Conservation (phyloP, 2,329 filamentous ascomycete genomes). For the Grosmannia serpens region DNA sequence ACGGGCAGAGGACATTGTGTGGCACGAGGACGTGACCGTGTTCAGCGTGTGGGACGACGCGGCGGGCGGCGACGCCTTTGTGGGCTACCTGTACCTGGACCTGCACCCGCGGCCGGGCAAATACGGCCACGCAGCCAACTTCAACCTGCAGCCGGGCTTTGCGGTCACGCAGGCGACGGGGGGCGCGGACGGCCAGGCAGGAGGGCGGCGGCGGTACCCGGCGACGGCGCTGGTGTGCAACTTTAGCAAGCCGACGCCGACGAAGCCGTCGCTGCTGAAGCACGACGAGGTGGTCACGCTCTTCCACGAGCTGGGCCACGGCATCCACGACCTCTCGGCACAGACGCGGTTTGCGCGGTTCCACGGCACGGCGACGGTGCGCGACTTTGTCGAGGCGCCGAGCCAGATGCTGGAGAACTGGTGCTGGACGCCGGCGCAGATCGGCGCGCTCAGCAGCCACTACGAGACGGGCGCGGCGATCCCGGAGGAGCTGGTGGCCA, state of each 20-base stretch:
- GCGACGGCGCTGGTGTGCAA: slow-evolving; percentile 76
- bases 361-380: slow-evolving; percentile 54
- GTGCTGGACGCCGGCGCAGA: slow-evolving; percentile 58
- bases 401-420: slow-evolving; percentile 67
- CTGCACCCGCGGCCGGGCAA: slow-evolving; percentile 71
- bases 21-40: slow-evolving; percentile 74
- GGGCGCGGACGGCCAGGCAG: too few relatives aligned
- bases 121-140: slow-evolving; percentile 78
- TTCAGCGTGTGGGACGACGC: slow-evolving; percentile 72
- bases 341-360: slow-evolving; percentile 52
- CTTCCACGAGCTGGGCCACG: slow-evolving; percentile 67
- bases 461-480: slow-evolving; percentile 61
- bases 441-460: slow-evolving; percentile 59
- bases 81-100: slow-evolving; percentile 75
- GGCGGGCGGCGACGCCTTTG: slow-evolving; percentile 55
- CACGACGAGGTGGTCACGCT: slow-evolving; percentile 74
- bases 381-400: slow-evolving; percentile 61
- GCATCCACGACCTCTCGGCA: slow-evolving; percentile 57
- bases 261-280: slow-evolving; percentile 68
- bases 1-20: slow-evolving; percentile 60
- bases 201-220: slow-evolving; percentile 63
- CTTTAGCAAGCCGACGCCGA: slow-evolving; percentile 68
- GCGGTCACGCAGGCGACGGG: too few relatives aligned
- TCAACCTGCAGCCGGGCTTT: slow-evolving; percentile 66
- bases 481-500: slow-evolving; percentile 62